A percentile compares a stretch with the other conserved stretches of the same genome.
These are phyloP conservation scores for Plenodomus tracheiphilus DNA, from an alignment of 2,329 filamentous ascomycete genomes.

Conservation along the genomic window DNA sequence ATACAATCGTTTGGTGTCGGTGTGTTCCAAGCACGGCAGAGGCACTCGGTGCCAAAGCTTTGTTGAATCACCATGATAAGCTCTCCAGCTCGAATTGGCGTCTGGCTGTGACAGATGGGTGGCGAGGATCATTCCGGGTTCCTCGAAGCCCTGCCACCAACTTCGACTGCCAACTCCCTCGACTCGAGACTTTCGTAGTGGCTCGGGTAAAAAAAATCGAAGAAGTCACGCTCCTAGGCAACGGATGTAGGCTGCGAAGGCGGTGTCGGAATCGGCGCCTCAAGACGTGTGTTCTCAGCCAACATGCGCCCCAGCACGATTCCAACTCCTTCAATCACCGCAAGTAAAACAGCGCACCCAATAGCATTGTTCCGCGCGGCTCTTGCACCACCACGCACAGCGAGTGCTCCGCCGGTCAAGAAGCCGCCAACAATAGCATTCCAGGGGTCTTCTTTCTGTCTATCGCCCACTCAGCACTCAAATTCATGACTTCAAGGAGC, in stretches of 20 bases:
- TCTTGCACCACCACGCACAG: slow-evolving; percentile 86
- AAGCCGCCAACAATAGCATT: slow-evolving; percentile 97
- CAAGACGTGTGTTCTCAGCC: slow-evolving; percentile 73
- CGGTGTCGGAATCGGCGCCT: not conserved
- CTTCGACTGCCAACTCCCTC: too few relatives aligned
- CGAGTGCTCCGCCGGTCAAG: slow-evolving; percentile 83
- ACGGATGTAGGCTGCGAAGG: not conserved
- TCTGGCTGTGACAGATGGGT: too few relatives aligned
- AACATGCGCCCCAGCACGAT: slow-evolving; percentile 94
- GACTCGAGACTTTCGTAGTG: too few relatives aligned
- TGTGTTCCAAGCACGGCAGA: too few relatives aligned
- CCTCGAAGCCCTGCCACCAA: too few relatives aligned
- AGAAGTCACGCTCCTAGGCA: not conserved
- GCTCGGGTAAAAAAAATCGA: not conserved
- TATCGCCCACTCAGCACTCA: not conserved
- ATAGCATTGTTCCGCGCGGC: slow-evolving; percentile 93
- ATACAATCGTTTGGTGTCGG: too few relatives aligned
- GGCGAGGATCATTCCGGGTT: too few relatives aligned
- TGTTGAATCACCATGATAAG: too few relatives aligned
- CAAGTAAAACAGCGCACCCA: slow-evolving; percentile 88
- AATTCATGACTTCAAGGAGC: not conserved
- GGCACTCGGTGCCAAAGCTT: too few relatives aligned
- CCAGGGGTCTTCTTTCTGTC: slow-evolving; percentile 96
- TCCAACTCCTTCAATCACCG: slow-evolving; percentile 94
- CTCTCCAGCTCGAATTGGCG: too few relatives aligned